Evolutionary conservation across 345 rosid species (phyloP).

Genomic region (Triadica sebifera): DNA sequence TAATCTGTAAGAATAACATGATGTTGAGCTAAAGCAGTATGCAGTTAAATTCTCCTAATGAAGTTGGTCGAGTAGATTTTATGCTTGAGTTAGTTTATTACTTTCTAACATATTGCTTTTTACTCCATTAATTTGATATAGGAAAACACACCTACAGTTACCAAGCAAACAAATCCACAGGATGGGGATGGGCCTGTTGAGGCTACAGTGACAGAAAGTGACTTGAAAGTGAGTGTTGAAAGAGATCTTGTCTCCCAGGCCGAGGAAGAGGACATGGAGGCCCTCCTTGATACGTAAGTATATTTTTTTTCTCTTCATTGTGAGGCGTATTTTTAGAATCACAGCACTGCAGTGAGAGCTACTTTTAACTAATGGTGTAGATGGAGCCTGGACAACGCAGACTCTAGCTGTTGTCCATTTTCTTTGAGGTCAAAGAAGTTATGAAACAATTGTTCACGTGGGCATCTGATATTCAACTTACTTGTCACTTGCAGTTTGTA

Average conservation of each 20-base stretch:
- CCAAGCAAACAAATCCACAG: conserved; percentile 52
- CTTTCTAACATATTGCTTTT: background rate
- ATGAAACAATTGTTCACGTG: background rate
- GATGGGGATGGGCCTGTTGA: conserved; percentile 58
- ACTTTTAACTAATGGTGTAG: background rate
- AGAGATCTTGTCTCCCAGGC: conserved; percentile 94
- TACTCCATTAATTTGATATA: conserved; percentile 28
- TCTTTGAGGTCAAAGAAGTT: background rate
- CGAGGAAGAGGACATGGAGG: conserved; percentile 99
- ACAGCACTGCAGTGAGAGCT: background rate
- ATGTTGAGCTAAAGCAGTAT: background rate
- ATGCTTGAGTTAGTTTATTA: conserved; percentile 15
- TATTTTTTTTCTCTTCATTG: conserved; percentile 2
- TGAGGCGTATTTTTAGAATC: background rate
- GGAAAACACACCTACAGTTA: conserved; percentile 83
- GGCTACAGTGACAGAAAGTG: conserved; percentile 59
- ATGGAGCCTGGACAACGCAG: background rate
- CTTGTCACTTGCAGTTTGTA: background rate
- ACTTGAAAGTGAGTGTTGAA: conserved; percentile 88
- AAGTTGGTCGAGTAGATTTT: conserved; percentile 3
- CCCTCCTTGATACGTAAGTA: conserved; percentile 90
- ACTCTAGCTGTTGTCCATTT: background rate
- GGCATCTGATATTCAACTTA: background rate
- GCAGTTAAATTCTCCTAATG: background rate
- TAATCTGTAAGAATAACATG: background rate